Conservation (phyloP, 176 grass and related monocot species). For the Poa annua region DNA sequence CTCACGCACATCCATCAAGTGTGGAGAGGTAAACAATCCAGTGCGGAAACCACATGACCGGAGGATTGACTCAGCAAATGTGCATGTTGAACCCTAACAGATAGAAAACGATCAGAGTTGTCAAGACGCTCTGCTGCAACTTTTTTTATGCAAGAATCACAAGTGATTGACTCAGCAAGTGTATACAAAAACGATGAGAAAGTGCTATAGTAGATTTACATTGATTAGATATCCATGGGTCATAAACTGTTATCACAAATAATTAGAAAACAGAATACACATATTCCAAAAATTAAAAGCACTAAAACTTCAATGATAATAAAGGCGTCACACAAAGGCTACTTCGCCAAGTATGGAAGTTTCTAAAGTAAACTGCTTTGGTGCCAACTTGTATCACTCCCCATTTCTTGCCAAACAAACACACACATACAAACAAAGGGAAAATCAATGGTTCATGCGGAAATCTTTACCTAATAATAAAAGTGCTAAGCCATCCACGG, state of each 20-base stretch:
- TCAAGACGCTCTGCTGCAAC: not conserved
- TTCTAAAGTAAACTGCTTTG: conserved; percentile 12
- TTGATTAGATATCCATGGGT: not conserved
- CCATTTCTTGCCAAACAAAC: not conserved
- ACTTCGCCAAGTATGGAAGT: not conserved
- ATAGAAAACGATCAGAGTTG: conserved; percentile 9
- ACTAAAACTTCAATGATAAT: not conserved
- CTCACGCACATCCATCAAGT: conserved; percentile 91
- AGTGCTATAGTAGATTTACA: not conserved
- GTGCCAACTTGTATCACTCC: not conserved
- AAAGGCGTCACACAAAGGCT: not conserved
- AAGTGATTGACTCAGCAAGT: conserved; percentile 11
- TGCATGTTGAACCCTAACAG: conserved; percentile 79
- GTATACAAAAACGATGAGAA: conserved; percentile 16
- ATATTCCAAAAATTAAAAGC: not conserved
- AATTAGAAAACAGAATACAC: conserved; percentile 2
- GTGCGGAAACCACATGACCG: conserved; percentile 82
- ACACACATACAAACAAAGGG: not conserved
- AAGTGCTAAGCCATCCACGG: too few species aligned
- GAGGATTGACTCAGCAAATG: conserved; percentile 86
- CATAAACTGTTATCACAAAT: not conserved
- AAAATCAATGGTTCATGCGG: not conserved
- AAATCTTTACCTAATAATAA: too few species aligned
- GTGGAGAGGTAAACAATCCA: conserved; percentile 87
- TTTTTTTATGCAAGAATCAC: not conserved